phyloP scores from a whole-genome alignment of 441 rosid genomes.

The Euphorbia schlechtendalii region DNA sequence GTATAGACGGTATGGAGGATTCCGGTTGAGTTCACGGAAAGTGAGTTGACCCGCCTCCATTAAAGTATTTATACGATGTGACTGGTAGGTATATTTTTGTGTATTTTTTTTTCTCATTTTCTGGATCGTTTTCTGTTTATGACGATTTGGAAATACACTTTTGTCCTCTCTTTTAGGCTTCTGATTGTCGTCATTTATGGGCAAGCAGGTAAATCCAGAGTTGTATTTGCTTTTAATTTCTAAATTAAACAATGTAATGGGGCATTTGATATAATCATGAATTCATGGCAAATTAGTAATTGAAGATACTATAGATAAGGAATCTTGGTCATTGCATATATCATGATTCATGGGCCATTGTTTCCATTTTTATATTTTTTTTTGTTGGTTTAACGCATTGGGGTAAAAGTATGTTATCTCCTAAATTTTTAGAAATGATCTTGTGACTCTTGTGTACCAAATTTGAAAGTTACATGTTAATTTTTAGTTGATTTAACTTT shows the following conservation, averaged over 20 bases:
- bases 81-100: conserved; percentile 20
- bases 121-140: background rate
- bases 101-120: background rate
- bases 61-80: conserved; percentile 5
- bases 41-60: conserved; percentile 24
- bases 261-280: background rate
- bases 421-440: too few species aligned
- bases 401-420: too few species aligned
- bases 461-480: too few species aligned
- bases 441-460: too few species aligned
- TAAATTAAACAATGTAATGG: background rate
- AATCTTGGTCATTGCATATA: background rate
- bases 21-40: conserved; percentile 27
- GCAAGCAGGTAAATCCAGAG: background rate
- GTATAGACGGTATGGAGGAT: background rate
- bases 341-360: conserved; percentile 4
- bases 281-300: background rate
- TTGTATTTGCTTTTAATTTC: too few species aligned
- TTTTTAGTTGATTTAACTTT: too few species aligned
- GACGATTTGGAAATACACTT: background rate
- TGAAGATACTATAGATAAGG: background rate
- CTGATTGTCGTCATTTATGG: background rate
- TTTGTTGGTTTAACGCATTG: too few species aligned
- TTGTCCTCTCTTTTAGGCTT: background rate
- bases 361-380: background rate